Conservation (phyloP, 1,284 basidiomycete genomes). For the Baeospora myosura region DNA sequence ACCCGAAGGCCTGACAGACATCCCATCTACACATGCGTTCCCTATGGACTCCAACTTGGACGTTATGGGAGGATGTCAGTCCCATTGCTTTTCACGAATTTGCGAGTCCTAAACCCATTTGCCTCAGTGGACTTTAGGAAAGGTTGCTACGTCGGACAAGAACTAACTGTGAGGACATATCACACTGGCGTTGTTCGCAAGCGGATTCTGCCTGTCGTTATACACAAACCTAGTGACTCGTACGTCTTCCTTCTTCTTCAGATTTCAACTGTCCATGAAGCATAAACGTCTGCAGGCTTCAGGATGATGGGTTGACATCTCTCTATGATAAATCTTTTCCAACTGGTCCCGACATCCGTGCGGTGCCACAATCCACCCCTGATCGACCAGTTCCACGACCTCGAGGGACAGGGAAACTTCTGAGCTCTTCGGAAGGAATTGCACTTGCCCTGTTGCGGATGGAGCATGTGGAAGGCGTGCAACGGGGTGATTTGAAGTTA, state of each 20-base stretch:
- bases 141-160: conserved; percentile 98
- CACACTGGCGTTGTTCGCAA: conserved; percentile 92
- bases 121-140: conserved; percentile 88
- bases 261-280: too few relatives aligned
- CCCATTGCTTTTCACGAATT: conserved; percentile 7
- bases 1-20: conserved; percentile 80
- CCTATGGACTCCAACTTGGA: conserved; percentile 95
- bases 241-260: conserved; percentile 14
- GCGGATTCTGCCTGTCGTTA: conserved; percentile 75
- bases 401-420: conserved; percentile 61
- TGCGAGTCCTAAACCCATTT: conserved; percentile 9
- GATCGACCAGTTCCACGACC: conserved; percentile 32
- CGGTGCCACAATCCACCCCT: conserved; percentile 16
- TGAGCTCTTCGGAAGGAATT: conserved; percentile 48
- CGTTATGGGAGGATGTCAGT: conserved; percentile 83
- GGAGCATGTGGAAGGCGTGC: conserved; percentile 44
- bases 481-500: conserved; percentile 34
- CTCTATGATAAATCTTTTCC: conserved; percentile 17
- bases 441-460: conserved; percentile 67
- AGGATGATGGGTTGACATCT: conserved; percentile 6
- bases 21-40: conserved; percentile 70
- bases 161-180: conserved; percentile 93
- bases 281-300: conserved; percentile 11
- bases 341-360: conserved; percentile 30
- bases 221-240: conserved; percentile 29